A percentile compares a stretch with the other conserved stretches of the same genome.
Conservation (phyloP, 768 basidiomycete genomes). For the Boletus pseudo-olivaceus region DNA sequence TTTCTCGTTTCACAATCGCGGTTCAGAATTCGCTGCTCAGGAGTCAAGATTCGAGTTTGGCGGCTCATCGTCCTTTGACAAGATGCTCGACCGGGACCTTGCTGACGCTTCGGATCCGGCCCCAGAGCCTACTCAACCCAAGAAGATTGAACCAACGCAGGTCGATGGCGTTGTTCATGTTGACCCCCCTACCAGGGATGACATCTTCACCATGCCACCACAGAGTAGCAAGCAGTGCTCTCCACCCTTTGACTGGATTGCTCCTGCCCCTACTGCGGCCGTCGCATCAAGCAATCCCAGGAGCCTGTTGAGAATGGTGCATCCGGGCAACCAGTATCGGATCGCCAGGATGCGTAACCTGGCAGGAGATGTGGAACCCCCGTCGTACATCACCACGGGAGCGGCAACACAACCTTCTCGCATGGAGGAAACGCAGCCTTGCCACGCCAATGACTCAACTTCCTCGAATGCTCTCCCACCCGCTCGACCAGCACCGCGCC, state of each 20-base stretch:
- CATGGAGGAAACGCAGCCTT: slow-evolving; percentile 19
- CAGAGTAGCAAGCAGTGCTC: slow-evolving; percentile 5
- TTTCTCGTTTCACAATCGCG: slow-evolving; percentile 10
- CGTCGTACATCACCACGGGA: slow-evolving; percentile 8
- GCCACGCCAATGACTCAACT: not conserved
- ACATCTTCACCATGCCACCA: not conserved
- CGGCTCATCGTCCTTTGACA: slow-evolving; percentile 41
- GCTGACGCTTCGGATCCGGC: slow-evolving; percentile 22
- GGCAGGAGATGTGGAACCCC: slow-evolving; percentile 19
- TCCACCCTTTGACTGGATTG: slow-evolving; percentile 21
- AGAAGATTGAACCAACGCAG: slow-evolving; percentile 6
- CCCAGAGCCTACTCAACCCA: slow-evolving; percentile 16
- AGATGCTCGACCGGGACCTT: slow-evolving; percentile 35
- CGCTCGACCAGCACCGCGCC: slow-evolving; percentile 1
- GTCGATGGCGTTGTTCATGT: not conserved
- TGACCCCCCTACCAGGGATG: not conserved
- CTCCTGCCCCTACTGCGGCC: slow-evolving; percentile 9
- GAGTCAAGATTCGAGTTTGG: slow-evolving; percentile 35
- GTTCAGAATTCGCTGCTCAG: slow-evolving; percentile 17
- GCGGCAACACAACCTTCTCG: slow-evolving; percentile 16
- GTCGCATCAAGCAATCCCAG: slow-evolving; percentile 27
- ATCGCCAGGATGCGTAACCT: slow-evolving; percentile 25
- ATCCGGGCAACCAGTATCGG: slow-evolving; percentile 32
- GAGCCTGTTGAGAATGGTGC: slow-evolving; percentile 32
- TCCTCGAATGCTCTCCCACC: not conserved